A percentile compares a stretch with the other conserved stretches of the same genome.
Evolutionary conservation across 2,329 filamentous ascomycete species (phyloP).

Genomic region (Aspergillus proliferans): DNA sequence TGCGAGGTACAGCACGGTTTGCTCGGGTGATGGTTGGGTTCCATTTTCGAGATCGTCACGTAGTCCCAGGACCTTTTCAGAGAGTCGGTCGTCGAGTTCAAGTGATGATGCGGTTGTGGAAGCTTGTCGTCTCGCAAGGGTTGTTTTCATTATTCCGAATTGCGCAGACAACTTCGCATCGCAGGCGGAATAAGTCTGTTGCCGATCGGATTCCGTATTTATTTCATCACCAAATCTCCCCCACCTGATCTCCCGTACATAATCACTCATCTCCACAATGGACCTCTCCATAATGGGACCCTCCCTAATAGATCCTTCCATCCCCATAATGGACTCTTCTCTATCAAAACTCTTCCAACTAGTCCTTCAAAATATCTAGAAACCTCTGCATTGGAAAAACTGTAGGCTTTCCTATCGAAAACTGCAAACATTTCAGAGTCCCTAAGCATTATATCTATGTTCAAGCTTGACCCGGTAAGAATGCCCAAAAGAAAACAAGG

Average conservation of each 20-base stretch:
- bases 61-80: constrained; percentile 11
- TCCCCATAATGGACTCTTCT: not conserved
- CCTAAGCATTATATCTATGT: not conserved
- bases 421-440: not conserved
- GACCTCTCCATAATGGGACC: too few species aligned
- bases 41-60: not conserved
- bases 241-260: not conserved
- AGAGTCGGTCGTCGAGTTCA: constrained; percentile 17
- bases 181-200: not conserved
- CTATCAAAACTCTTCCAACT: not conserved
- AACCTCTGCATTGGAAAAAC: not conserved
- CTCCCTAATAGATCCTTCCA: too few species aligned
- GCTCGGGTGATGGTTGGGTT: constrained; percentile 6
- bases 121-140: constrained; percentile 10
- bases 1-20: constrained; percentile 70
- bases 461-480: not conserved
- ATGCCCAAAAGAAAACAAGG: not conserved
- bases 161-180: not conserved
- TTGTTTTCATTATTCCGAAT: not conserved
- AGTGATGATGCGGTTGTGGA: constrained; percentile 18
- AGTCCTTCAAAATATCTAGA: not conserved
- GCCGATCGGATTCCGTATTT: not conserved
- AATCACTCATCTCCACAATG: not conserved
- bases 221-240: not conserved
- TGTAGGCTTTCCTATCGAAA: not conserved